These are phyloP conservation scores for Pyrenophora tritici-repentis DNA, from an alignment of 2,329 filamentous ascomycete genomes.

Conservation along the genomic window DNA sequence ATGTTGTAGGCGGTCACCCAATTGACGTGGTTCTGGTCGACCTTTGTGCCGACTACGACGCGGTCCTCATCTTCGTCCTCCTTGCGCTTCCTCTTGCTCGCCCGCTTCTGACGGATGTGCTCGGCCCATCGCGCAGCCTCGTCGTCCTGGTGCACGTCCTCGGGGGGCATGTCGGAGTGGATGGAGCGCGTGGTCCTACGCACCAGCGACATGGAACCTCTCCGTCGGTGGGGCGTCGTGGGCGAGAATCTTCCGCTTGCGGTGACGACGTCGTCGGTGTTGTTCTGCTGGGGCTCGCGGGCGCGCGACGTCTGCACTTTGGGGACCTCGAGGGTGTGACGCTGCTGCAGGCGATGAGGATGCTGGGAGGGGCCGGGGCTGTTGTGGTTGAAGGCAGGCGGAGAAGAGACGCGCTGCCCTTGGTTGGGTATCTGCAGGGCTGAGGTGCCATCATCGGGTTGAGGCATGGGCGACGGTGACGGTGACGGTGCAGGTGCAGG, in stretches of 20 bases:
- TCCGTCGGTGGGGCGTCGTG: constrained; percentile 65
- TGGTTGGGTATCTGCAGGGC: constrained; percentile 46
- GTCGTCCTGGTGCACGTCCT: constrained; percentile 85
- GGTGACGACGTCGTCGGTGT: constrained; percentile 64
- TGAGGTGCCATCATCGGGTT: constrained; percentile 29
- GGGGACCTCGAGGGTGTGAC: constrained; percentile 88
- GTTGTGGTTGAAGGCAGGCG: constrained; percentile 61
- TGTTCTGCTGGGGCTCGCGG: constrained; percentile 63
- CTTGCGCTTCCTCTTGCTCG: constrained; percentile 79
- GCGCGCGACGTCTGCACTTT: constrained; percentile 65
- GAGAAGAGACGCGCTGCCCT: constrained; percentile 64
- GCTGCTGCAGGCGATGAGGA: constrained; percentile 70
- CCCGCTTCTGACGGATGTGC: constrained; percentile 86
- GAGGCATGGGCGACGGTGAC: constrained; percentile 19
- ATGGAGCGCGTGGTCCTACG: constrained; percentile 83
- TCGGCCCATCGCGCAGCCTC: constrained; percentile 93
- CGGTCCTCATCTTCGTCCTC: constrained; percentile 90
- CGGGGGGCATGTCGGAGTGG: constrained; percentile 80
- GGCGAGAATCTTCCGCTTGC: constrained; percentile 84
- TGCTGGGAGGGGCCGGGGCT: constrained; percentile 57
- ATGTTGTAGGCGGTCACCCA: constrained; percentile 99
- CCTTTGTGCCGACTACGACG: constrained; percentile 94
- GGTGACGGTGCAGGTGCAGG: background rate
- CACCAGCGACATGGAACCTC: constrained; percentile 81
- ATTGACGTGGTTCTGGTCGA: constrained; percentile 95